Conservation (phyloP, 257 asterid genomes). For the Jacaranda copaia region DNA sequence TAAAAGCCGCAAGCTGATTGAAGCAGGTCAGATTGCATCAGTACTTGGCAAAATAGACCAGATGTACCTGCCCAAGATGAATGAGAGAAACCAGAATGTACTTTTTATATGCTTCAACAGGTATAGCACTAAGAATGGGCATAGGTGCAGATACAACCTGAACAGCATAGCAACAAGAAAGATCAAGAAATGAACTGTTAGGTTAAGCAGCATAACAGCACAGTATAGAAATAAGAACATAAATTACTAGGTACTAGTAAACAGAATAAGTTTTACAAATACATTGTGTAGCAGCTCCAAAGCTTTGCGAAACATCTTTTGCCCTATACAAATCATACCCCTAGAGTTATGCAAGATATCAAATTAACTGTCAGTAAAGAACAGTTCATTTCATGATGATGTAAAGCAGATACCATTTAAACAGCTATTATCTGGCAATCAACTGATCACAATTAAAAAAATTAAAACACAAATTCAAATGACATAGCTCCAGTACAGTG, state of each 20-base stretch:
- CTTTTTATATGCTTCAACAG: constrained; percentile 75
- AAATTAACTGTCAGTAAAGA: constrained; percentile 12
- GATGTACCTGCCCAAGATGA: constrained; percentile 58
- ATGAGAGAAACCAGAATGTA: constrained; percentile 65
- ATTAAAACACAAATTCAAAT: neutral
- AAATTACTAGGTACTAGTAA: neutral
- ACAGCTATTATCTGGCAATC: neutral
- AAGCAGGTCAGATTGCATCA: neutral
- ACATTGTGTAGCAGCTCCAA: constrained; percentile 70
- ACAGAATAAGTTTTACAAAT: constrained; percentile 22
- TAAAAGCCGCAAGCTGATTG: neutral
- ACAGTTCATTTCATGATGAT: neutral
- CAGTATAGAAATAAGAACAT: neutral
- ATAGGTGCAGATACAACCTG: constrained; percentile 81
- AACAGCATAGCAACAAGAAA: constrained; percentile 30
- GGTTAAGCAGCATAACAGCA: neutral
- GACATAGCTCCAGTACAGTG: neutral
- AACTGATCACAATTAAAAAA: neutral
- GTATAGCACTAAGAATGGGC: constrained; percentile 58
- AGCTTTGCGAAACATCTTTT: constrained; percentile 61
- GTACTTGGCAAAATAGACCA: constrained; percentile 21
- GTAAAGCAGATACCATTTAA: neutral
- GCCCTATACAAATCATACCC: constrained; percentile 75
- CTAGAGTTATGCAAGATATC: constrained; percentile 39
- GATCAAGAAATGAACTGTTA: neutral